phyloP scores from a whole-genome alignment of 2,329 filamentous ascomycete genomes.

The Westerdykella ornata region DNA sequence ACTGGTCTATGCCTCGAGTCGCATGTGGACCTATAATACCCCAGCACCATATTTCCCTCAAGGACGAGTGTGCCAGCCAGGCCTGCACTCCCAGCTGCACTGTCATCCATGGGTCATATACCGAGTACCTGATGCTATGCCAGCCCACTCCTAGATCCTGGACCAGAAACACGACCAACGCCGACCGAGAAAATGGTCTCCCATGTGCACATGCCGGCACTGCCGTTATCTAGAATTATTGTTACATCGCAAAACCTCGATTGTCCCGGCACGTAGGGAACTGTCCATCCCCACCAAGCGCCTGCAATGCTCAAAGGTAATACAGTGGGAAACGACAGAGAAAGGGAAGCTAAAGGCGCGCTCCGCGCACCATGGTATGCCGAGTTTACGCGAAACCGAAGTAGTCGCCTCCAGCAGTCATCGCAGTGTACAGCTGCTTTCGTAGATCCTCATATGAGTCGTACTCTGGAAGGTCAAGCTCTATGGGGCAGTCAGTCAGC shows the following conservation, averaged over 20 bases:
- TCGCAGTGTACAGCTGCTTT: slow-evolving; percentile 84
- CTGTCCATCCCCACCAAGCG: slow-evolving; percentile 12
- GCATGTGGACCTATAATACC: too few relatives aligned
- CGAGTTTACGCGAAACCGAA: slow-evolving; percentile 82
- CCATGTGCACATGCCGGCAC: neutral
- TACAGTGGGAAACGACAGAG: slow-evolving; percentile 5
- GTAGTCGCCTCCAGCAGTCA: slow-evolving; percentile 94
- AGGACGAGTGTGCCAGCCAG: slow-evolving; percentile 4
- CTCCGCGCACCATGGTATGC: neutral
- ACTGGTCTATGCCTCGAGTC: too few relatives aligned
- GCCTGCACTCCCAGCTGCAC: slow-evolving; percentile 28
- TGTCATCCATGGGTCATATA: slow-evolving; percentile 2
- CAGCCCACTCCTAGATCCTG: too few relatives aligned
- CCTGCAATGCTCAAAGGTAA: slow-evolving; percentile 28
- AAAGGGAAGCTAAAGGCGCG: slow-evolving; percentile 1
- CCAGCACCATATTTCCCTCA: too few relatives aligned
- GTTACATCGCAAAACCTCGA: slow-evolving; percentile 1
- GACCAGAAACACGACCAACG: neutral
- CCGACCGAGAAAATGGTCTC: neutral
- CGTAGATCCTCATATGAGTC: slow-evolving; percentile 90
- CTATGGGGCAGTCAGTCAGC: slow-evolving; percentile 51
- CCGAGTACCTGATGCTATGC: too few relatives aligned
- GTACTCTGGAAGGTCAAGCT: slow-evolving; percentile 97
- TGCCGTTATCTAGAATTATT: neutral
- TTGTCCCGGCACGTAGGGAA: slow-evolving; percentile 2